phyloP scores from a whole-genome alignment of 106 monocot genomes.

The Agapanthus africanus region DNA sequence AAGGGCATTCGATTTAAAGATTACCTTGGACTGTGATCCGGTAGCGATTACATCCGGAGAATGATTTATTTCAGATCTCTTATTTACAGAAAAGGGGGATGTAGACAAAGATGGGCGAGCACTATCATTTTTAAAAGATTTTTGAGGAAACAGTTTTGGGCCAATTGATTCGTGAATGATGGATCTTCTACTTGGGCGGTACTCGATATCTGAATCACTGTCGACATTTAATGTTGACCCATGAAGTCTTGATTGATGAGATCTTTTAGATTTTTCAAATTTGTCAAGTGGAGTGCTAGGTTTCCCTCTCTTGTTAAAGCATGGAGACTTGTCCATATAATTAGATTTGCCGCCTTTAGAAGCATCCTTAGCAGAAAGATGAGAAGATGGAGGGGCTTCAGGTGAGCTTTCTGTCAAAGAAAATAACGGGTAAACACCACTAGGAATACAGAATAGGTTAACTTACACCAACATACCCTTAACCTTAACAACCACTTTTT shows the following conservation, averaged over 20 bases:
- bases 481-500: no score
- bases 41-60: constrained; percentile 10
- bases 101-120: constrained; percentile 7
- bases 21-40: constrained; percentile 35
- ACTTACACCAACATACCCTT: no score
- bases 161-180: neutral
- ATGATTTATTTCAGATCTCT: neutral
- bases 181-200: neutral
- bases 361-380: neutral
- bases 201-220: constrained; percentile 26
- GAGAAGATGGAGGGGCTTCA: constrained; percentile 11
- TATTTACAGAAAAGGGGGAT: constrained; percentile 1
- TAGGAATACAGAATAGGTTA: neutral
- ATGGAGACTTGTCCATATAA: constrained; percentile 7
- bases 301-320: constrained; percentile 20
- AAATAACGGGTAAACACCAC: neutral
- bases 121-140: constrained; percentile 11
- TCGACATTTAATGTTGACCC: constrained; percentile 6
- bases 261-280: constrained; percentile 2
- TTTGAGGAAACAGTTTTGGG: constrained; percentile 2
- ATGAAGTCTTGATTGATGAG: constrained; percentile 12
- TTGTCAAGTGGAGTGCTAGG: neutral
- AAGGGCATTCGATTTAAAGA: neutral
- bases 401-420: constrained; percentile 29
- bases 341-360: constrained; percentile 1